Conservation (phyloP, 306 rosid genomes). For the Chamaecrista fasciculata region DNA sequence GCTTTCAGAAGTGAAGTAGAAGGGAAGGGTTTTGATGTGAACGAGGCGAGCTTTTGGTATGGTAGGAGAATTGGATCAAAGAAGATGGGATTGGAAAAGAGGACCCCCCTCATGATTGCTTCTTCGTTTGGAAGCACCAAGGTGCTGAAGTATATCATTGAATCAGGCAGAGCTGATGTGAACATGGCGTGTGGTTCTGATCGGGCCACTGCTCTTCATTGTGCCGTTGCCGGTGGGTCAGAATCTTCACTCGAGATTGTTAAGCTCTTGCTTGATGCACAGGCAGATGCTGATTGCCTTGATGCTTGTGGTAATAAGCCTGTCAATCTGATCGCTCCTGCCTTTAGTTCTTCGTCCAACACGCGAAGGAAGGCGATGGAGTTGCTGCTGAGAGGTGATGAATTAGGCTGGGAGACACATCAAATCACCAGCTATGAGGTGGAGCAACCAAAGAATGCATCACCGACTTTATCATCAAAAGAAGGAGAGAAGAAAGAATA, state of each 20-base stretch:
- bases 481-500: conserved; percentile 88
- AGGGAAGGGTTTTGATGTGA: conserved; percentile 60
- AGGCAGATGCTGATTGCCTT: conserved; percentile 54
- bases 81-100: conserved; percentile 83
- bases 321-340: conserved; percentile 59
- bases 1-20: conserved; percentile 65
- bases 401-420: conserved; percentile 41
- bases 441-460: conserved; percentile 39
- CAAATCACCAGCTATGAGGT: conserved; percentile 38
- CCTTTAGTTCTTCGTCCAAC: conserved; percentile 40
- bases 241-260: conserved; percentile 59
- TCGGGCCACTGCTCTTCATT: conserved; percentile 87
- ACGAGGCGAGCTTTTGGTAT: conserved; percentile 79
- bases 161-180: conserved; percentile 63
- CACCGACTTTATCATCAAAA: conserved; percentile 30
- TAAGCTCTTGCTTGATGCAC: conserved; percentile 79
- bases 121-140: conserved; percentile 74
- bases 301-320: conserved; percentile 65
- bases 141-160: conserved; percentile 64
- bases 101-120: conserved; percentile 96
- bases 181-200: conserved; percentile 76
- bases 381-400: conserved; percentile 54
- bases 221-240: conserved; percentile 82
- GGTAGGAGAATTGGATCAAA: conserved; percentile 86
- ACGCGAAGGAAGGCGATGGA: conserved; percentile 69